Evolutionary conservation across 768 basidiomycete species (phyloP), one percentile per base, ranked within the genome.

Genomic region (Rhizopogon rudus): DNA sequence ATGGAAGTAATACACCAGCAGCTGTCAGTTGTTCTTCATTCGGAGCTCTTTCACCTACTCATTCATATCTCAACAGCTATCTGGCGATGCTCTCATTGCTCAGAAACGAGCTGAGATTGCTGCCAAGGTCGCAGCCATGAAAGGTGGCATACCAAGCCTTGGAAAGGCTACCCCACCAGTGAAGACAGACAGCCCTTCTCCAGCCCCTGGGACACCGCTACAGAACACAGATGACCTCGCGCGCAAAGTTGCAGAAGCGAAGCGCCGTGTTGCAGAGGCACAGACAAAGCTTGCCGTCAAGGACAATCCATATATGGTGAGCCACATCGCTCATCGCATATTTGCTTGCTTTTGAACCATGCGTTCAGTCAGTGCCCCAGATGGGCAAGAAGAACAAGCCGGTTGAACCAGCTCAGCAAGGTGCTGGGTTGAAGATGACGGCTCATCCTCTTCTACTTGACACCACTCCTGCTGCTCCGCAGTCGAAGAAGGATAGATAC

Each of bases 401-500:
- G 0, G 80, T 77, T 3, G 88, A 88, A 55, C 80, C 83, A 40
- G 74, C 83, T 3, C 91, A 88, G 41, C 87, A 87, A 69, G 89
- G 91, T 46, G 86, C 86, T 4, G 91, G 91, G 14, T 73, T 94
- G 52, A 91, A 91, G 68, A 93, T 94, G 89, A 85, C 91, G 2
- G 92, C 92, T 0, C 93, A 95, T 67, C 93, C 93, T 2, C 75
- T 94, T 22, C 70, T 96, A 25, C 77, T 94, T 39, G 91, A 93
- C 44, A 79, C 75, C 4, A 69, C 66, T 3, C 75, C 81, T 6
- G 64, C 73, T 3, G 73, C 78, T 3, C 81, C 79, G 3, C 86
- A 86, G 70, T 86, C 86, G 28, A 91, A 90, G 72, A 93, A 95
- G 70, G 92, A 97, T 69, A 75, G 89, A 58, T 97, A 97, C 72